Evolutionary conservation across 805 yeast genomes (phyloP).

Genomic region (Barnettozyma californica): DNA sequence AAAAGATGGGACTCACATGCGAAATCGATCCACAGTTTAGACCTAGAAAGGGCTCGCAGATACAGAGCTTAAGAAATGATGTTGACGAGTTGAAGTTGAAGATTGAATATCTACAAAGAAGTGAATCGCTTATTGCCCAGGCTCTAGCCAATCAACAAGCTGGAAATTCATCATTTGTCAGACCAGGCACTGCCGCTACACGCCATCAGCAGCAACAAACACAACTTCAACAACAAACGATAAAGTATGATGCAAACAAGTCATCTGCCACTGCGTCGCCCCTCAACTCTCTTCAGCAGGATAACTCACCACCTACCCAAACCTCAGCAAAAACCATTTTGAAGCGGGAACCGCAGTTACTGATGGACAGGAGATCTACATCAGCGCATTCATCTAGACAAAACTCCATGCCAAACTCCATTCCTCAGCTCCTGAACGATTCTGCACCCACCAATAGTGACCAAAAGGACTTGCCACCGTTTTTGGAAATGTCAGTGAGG

Average conservation of each 20-base stretch:
- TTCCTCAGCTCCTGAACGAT: constrained; percentile 36
- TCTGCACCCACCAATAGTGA: constrained; percentile 36
- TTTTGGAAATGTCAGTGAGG: constrained; percentile 37
- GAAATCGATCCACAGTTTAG: constrained; percentile 88
- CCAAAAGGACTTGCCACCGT: constrained; percentile 35
- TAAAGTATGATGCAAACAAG: background rate
- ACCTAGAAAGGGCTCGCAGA: constrained; percentile 89
- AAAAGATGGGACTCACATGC: constrained; percentile 71
- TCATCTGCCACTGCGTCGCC: constrained; percentile 21
- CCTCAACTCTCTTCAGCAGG: constrained; percentile 8
- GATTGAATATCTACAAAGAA: constrained; percentile 59
- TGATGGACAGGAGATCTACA: constrained; percentile 30
- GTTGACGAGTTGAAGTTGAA: constrained; percentile 74
- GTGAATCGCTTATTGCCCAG: constrained; percentile 63
- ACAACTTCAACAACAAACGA: constrained; percentile 3
- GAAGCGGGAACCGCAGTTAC: constrained; percentile 39
- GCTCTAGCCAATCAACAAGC: constrained; percentile 37
- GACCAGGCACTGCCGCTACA: background rate
- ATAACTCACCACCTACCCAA: constrained; percentile 14
- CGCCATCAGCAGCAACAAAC: constrained; percentile 7
- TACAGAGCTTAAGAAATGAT: constrained; percentile 77
- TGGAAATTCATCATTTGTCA: constrained; percentile 2
- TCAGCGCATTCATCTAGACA: constrained; percentile 20
- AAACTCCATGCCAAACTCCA: constrained; percentile 21
- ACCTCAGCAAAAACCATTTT: constrained; percentile 38